phyloP scores from a whole-genome alignment of 1,284 basidiomycete genomes.

The Singerocomus rubriflavus region DNA sequence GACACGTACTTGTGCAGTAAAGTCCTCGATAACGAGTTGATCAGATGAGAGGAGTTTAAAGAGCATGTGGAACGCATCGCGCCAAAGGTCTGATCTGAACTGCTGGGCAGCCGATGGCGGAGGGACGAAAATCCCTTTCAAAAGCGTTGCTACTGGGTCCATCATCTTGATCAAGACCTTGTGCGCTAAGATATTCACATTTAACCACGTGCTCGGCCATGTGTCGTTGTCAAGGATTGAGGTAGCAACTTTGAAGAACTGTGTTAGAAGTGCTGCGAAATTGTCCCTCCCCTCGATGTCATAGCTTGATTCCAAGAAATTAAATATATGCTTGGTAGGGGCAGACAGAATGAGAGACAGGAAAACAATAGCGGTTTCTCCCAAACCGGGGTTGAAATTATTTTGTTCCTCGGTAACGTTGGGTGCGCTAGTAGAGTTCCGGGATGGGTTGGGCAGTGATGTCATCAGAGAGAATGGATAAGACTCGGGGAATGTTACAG shows the following conservation, averaged over 20 bases:
- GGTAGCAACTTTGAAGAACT: conserved; percentile 79
- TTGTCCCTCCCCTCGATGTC: conserved; percentile 87
- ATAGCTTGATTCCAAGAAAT: conserved; percentile 75
- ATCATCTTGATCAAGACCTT: conserved; percentile 87
- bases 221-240: conserved; percentile 88
- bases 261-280: conserved; percentile 66
- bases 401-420: conserved; percentile 41
- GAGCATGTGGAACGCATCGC: conserved; percentile 76
- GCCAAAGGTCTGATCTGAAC: conserved; percentile 84
- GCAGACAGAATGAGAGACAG: conserved; percentile 80
- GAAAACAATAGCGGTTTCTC: conserved; percentile 86
- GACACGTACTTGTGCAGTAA: conserved; percentile 74
- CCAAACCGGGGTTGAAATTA: conserved; percentile 76
- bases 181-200: conserved; percentile 87
- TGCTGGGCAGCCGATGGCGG: conserved; percentile 55
- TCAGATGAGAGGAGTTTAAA: conserved; percentile 86
- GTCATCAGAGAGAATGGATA: conserved; percentile 89
- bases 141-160: conserved; percentile 74
- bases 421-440: conserved; percentile 42
- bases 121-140: conserved; percentile 84
- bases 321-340: conserved; percentile 73
- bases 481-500: conserved; percentile 89
- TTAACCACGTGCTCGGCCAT: conserved; percentile 91
- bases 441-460: conserved; percentile 54
- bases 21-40: conserved; percentile 92